A percentile compares a stretch with the other conserved stretches of the same genome.
Evolutionary conservation across 257 asterid genomes (phyloP).

Genomic region (Solanum peruvianum): DNA sequence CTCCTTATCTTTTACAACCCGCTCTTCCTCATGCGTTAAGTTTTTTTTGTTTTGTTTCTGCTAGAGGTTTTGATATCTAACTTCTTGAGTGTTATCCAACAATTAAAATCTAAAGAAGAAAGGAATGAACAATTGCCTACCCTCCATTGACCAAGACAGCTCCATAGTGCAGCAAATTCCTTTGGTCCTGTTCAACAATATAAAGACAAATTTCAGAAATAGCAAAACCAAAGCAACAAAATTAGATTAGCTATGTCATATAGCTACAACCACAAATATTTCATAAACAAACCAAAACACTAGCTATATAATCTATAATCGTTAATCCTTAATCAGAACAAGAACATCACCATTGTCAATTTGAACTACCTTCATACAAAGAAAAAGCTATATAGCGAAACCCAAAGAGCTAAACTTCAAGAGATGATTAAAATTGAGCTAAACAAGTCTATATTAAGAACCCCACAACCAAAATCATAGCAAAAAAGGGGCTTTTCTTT

Average conservation of each 20-base stretch:
- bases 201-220: not conserved
- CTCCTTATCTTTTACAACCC: not conserved
- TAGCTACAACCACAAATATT: not conserved
- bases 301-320: not conserved
- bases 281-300: not conserved
- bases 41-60: not conserved
- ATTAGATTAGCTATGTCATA: not conserved
- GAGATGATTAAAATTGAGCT: not conserved
- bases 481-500: no score
- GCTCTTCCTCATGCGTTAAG: not conserved
- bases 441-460: not conserved
- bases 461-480: not conserved
- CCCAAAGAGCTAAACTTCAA: not conserved
- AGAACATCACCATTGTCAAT: not conserved
- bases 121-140: constrained; percentile 19
- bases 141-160: constrained; percentile 82
- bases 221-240: not conserved
- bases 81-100: not conserved
- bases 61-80: not conserved
- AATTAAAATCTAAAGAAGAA: not conserved
- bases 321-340: not conserved
- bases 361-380: not conserved
- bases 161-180: constrained; percentile 72
- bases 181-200: constrained; percentile 44
- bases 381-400: not conserved